Conservation (phyloP, 441 rosid genomes). For the Corymbia calophylla region DNA sequence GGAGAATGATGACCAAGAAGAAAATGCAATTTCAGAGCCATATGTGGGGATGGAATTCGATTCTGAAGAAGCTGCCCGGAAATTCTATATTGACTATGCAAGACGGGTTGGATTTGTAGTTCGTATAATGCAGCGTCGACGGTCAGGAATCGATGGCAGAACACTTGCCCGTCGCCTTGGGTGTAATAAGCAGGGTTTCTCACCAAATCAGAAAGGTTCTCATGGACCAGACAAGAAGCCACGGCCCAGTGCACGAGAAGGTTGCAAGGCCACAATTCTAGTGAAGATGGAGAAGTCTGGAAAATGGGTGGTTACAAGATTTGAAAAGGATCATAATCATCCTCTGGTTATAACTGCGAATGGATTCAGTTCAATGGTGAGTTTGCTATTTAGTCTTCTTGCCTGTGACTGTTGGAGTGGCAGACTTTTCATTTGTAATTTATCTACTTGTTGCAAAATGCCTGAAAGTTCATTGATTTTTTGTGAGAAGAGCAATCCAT, state of each 20-base stretch:
- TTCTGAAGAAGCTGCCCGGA: slow-evolving; percentile 39
- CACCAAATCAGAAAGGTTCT: slow-evolving; percentile 30
- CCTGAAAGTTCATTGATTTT: not conserved
- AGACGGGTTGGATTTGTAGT: slow-evolving; percentile 33
- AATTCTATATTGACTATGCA: slow-evolving; percentile 36
- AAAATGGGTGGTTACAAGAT: slow-evolving; percentile 48
- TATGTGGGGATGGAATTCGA: slow-evolving; percentile 47
- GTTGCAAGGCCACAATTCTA: slow-evolving; percentile 44
- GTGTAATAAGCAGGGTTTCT: slow-evolving; percentile 53
- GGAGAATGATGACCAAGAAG: slow-evolving; percentile 22
- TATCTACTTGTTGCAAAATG: not conserved
- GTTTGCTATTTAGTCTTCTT: slow-evolving; percentile 1
- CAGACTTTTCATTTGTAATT: not conserved
- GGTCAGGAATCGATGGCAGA: slow-evolving; percentile 40
- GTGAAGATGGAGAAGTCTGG: slow-evolving; percentile 42
- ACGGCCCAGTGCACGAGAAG: slow-evolving; percentile 33
- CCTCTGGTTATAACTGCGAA: slow-evolving; percentile 29
- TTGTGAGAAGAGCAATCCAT: not conserved
- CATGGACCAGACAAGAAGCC: slow-evolving; percentile 28
- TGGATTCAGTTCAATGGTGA: slow-evolving; percentile 40
- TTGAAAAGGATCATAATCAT: slow-evolving; percentile 42
- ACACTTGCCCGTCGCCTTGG: slow-evolving; percentile 46
- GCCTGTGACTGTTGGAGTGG: not conserved
- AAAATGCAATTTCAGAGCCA: slow-evolving; percentile 31
- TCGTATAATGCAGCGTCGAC: slow-evolving; percentile 41